A percentile compares a stretch with the other conserved stretches of the same genome.
Conservation (phyloP, 1,284 basidiomycete genomes). For the Bondarzewia mesenterica region DNA sequence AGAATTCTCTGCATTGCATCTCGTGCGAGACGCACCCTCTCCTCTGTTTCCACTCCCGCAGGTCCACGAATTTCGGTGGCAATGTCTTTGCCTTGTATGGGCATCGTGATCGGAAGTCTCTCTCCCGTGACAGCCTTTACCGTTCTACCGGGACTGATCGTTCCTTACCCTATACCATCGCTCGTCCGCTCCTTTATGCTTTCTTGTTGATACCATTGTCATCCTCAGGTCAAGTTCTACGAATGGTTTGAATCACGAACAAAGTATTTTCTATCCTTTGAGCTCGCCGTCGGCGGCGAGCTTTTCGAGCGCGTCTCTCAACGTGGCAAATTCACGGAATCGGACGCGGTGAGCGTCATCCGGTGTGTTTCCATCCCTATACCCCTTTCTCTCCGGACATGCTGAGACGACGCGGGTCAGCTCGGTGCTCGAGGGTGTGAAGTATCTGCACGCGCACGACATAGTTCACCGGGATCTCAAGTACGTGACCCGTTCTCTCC, state of each 20-base stretch:
- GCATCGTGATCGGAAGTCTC: no score
- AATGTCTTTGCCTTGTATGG: no score
- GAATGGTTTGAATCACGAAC: conserved; percentile 89
- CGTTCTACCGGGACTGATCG: no score
- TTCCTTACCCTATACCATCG: no score
- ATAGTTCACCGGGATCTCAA: conserved; percentile 93
- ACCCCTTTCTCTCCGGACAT: background rate
- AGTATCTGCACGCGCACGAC: conserved; percentile 79
- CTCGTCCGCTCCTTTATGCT: no score
- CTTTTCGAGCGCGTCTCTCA: conserved; percentile 80
- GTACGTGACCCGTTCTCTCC: conserved; percentile 29
- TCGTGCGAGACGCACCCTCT: no score
- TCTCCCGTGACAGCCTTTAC: no score
- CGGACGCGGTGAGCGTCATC: conserved; percentile 72
- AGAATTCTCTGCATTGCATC: no score
- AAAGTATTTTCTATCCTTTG: conserved; percentile 89
- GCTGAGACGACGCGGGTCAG: conserved; percentile 25
- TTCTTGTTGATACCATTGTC: no score
- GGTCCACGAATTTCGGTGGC: no score
- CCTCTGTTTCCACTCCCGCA: no score
- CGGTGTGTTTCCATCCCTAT: conserved; percentile 31
- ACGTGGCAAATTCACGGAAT: conserved; percentile 85
- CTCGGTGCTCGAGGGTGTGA: conserved; percentile 71
- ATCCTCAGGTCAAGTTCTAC: conserved; percentile 88
- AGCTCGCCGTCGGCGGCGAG: conserved; percentile 86